Conservation (phyloP, 768 basidiomycete species). For the Amanita muscaria region DNA sequence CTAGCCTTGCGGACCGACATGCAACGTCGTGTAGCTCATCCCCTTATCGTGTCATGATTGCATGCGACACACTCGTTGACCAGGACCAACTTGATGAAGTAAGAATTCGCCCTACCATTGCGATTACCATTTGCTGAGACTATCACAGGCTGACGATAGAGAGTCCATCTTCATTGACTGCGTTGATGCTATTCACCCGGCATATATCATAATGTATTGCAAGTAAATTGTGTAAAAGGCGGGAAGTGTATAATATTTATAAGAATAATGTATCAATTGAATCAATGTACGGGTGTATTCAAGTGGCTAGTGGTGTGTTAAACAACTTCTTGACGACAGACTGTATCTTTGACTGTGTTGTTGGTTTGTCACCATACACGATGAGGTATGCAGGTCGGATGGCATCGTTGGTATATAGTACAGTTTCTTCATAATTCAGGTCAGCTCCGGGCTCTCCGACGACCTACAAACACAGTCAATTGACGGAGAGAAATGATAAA, state of each 20-base stretch:
- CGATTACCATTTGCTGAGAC: not conserved
- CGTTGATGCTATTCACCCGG: constrained; percentile 49
- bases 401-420: constrained; percentile 59
- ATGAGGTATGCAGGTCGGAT: constrained; percentile 59
- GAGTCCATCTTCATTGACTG: constrained; percentile 45
- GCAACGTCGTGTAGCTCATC: constrained; percentile 63
- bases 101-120: constrained; percentile 7
- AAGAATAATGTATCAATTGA: constrained; percentile 1
- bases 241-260: constrained; percentile 9
- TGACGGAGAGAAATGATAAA: not conserved
- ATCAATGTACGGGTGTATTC: constrained; percentile 9
- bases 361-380: constrained; percentile 41
- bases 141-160: constrained; percentile 33
- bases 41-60: constrained; percentile 58
- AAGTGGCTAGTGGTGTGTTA: constrained; percentile 39
- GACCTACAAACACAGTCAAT: constrained; percentile 28
- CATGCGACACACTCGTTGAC: constrained; percentile 44
- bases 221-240: constrained; percentile 18
- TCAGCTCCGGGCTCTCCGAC: constrained; percentile 55
- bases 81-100: constrained; percentile 25
- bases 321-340: constrained; percentile 32
- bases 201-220: constrained; percentile 51
- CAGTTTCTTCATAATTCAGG: constrained; percentile 63
- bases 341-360: constrained; percentile 23
- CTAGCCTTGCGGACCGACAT: constrained; percentile 45